These are phyloP conservation scores for Pseudonectria foliicola DNA, from an alignment of 2,329 filamentous ascomycete species.

Conservation along the genomic window DNA sequence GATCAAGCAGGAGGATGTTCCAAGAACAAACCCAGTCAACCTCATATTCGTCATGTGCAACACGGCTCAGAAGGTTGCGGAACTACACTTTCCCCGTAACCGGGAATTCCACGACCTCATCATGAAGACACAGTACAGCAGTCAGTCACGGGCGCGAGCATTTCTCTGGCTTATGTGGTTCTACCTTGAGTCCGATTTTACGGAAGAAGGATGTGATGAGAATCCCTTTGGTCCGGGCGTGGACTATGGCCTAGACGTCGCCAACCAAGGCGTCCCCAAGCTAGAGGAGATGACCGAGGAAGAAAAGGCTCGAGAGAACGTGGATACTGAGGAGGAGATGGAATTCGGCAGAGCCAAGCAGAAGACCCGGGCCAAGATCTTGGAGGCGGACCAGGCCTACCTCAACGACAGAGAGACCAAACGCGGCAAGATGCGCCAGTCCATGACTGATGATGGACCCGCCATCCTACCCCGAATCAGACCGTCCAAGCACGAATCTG, in stretches of 20 bases:
- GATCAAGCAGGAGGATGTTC: constrained; percentile 57
- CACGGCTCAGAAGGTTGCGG: constrained; percentile 83
- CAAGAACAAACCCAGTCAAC: constrained; percentile 92
- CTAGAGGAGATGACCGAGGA: constrained; percentile 60
- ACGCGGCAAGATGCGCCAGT: constrained; percentile 37
- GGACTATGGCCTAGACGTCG: constrained; percentile 56
- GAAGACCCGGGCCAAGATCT: constrained; percentile 65
- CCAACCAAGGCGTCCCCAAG: constrained; percentile 62
- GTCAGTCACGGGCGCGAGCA: constrained; percentile 72
- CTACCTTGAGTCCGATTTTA: constrained; percentile 94
- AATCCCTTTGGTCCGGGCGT: constrained; percentile 81
- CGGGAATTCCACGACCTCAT: constrained; percentile 95
- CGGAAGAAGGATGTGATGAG: constrained; percentile 74
- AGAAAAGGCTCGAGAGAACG: constrained; percentile 62
- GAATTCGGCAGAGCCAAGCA: constrained; percentile 67
- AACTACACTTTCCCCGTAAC: constrained; percentile 78
- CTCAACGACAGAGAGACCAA: constrained; percentile 55
- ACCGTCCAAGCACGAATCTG: constrained; percentile 52
- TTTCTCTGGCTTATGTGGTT: constrained; percentile 99
- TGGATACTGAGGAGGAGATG: constrained; percentile 63
- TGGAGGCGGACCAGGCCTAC: constrained; percentile 67
- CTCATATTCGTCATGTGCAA: constrained; percentile 92
- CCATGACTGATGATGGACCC: constrained; percentile 44
- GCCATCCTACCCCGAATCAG: constrained; percentile 56
- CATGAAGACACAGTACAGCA: constrained; percentile 81